A percentile compares a stretch with the other conserved stretches of the same genome.
These are phyloP conservation scores for Trichosporon ovoides DNA, from an alignment of 1,284 basidiomycete species.

Conservation along the genomic window DNA sequence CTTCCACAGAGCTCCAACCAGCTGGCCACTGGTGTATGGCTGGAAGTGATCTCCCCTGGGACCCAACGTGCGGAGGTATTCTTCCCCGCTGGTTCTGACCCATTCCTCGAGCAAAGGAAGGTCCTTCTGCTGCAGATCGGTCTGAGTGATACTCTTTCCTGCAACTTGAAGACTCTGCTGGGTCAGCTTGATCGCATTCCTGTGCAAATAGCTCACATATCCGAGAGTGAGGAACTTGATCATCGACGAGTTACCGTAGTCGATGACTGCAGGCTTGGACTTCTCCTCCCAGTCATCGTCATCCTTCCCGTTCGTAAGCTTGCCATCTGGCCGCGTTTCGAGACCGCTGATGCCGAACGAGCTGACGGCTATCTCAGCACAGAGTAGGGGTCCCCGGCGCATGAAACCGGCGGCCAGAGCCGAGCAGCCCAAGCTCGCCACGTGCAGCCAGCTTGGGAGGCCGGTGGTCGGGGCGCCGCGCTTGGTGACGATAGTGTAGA, in stretches of 20 bases:
- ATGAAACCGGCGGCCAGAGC: conserved; percentile 26
- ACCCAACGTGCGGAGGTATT: conserved; percentile 10
- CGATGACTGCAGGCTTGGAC: conserved; percentile 47
- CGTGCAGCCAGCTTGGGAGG: conserved; percentile 8
- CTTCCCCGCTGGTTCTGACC: conserved; percentile 22
- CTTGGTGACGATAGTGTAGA: conserved; percentile 28
- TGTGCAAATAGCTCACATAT: conserved; percentile 35
- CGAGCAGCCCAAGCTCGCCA: neutral
- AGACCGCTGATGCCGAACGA: neutral
- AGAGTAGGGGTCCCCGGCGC: conserved; percentile 39
- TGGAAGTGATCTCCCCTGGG: conserved; percentile 19
- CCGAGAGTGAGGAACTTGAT: conserved; percentile 37
- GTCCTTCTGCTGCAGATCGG: conserved; percentile 32
- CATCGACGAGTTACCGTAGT: conserved; percentile 41
- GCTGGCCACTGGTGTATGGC: conserved; percentile 23
- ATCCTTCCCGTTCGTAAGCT: conserved; percentile 12
- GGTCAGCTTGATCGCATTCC: conserved; percentile 3
- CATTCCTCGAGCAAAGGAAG: conserved; percentile 40
- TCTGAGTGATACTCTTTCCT: conserved; percentile 24
- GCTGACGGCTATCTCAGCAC: conserved; percentile 15
- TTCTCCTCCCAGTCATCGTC: conserved; percentile 11
- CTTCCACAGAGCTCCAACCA: conserved; percentile 33
- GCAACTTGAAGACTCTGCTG: conserved; percentile 32
- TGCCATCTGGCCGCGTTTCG: conserved; percentile 7
- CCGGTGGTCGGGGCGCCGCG: conserved; percentile 4